Evolutionary conservation across 805 yeast genomes (phyloP), one percentile per base, ranked within the genome.

Genomic region (Schizosaccharomyces octosporus): DNA sequence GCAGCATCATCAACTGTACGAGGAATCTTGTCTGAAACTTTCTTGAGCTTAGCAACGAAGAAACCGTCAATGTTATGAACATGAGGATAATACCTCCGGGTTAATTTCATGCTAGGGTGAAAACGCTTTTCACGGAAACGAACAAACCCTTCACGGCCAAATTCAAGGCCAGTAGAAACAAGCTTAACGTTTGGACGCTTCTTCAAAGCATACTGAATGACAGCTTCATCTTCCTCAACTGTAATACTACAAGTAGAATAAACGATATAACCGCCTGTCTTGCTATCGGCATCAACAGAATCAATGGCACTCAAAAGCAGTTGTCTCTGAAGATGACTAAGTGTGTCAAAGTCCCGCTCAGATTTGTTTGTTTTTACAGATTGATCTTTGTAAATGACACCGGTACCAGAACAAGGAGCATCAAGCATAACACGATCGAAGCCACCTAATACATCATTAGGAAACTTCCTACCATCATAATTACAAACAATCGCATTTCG

Each of bases 391-490:
- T 95, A 93, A 70, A 93, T 93, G 67, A 93, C 98, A 74, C 99
- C 99, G 2, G 98, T 90, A 76, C 99, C 99, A 5, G 98, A 88
- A 75, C 99, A 93, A 66, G 99, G 99, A 42, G 99, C 98, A 78
- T 93, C 99, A 67, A 93, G 77, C 65, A 93, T 75, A 48, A 93
- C 82, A 73, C 98, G 81, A 72, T 93, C 97, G 68, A 93, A 93
- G 0, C 99, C 99, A 66, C 98, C 98, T 71, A 93, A 87, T 45
- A 93, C 97, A 15, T 57, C 48, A 72, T 87, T 87, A 60, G 98
- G 97, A 71, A 93, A 93, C 73, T 90, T 97, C 73, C 97, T 82
- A 51, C 97, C 99, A 74, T 93, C 99, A 72, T 93, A 89, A 73
- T 93, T 85, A 74, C 96, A 89, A 42, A 93, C 97, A 70, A 93